phyloP scores from a whole-genome alignment of 805 yeast genomes.

The Kluyveromyces siamensis region DNA sequence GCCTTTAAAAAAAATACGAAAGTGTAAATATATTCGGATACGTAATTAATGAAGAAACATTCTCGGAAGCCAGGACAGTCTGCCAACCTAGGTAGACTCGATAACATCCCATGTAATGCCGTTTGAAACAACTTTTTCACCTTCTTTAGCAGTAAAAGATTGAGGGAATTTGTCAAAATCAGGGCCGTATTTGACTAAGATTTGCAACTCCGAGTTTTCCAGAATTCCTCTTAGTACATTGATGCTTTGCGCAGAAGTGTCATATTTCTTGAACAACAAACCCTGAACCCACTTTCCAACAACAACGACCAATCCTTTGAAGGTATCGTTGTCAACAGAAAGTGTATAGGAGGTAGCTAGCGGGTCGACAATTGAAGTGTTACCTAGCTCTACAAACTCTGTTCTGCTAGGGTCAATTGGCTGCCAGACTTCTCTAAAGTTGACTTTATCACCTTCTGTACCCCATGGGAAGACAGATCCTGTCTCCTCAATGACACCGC shows the following conservation, averaged over 20 bases:
- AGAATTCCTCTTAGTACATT: constrained; percentile 21
- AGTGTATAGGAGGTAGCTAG: constrained; percentile 15
- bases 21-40: too few species aligned
- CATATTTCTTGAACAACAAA: constrained; percentile 18
- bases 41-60: too few species aligned
- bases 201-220: constrained; percentile 7
- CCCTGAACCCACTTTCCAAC: constrained; percentile 31
- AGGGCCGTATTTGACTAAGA: constrained; percentile 17
- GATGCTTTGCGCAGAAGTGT: constrained; percentile 13
- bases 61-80: too few species aligned
- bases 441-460: constrained; percentile 16
- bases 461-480: constrained; percentile 27
- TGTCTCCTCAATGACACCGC: constrained; percentile 27
- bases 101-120: constrained; percentile 26
- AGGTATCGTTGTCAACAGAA: constrained; percentile 15
- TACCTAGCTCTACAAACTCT: constrained; percentile 12
- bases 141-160: constrained; percentile 15
- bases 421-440: constrained; percentile 29
- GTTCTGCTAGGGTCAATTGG: constrained; percentile 22
- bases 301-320: constrained; percentile 22
- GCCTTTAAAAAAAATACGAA: too few species aligned
- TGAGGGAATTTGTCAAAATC: constrained; percentile 22
- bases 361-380: constrained; percentile 5
- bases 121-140: constrained; percentile 14
- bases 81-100: constrained; percentile 12